Evolutionary conservation across 2,329 filamentous ascomycete species (phyloP), one percentile per base, ranked within the genome.

Genomic region (Pyricularia sp.): DNA sequence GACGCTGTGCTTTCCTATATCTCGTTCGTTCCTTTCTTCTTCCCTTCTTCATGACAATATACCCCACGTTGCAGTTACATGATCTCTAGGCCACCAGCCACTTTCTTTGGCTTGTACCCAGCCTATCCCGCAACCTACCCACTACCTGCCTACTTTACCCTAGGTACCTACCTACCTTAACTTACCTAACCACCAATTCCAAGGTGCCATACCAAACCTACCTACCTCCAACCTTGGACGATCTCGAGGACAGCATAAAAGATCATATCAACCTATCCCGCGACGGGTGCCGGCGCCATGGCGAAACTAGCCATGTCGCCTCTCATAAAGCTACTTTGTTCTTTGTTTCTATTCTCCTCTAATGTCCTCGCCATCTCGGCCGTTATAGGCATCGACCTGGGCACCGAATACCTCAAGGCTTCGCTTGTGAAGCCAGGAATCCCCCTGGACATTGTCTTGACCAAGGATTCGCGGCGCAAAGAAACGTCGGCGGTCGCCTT

Each of bases 391-490:
- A 87, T 99, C 75, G 95, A 99, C 80, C 85, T 99, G 68, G 95
- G 95, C 73, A 97, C 95, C 69, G 93, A 97, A 79, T 97, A 97
- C 81, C 92, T 99, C 82, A 99, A 98, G 83, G 94, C 94, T 31
- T 90, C 92, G 17, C 87, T 99, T 61, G 94, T 99, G 71, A 98
- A 98, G 82, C 95, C 95, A 2, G 95, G 95, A 71, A 94, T 97
- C 68, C 95, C 95, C 12, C 92, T 99, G 77, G 95, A 99, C 73
- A 98, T 99, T 73, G 94, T 99, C 78, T 86, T 97, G 69, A 97
- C 94, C 33, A 99, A 98, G 79, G 95, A 99, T 81, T 97, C 95
- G 33, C 92, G 97, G 79, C 91, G 95, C 76, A 99, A 99, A 84
- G 95, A 99, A 79, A 87, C 87, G 28, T 92, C 94, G 1, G 94